phyloP scores from a whole-genome alignment of 352 stramenopile species.

The Phytophthora sp. region DNA sequence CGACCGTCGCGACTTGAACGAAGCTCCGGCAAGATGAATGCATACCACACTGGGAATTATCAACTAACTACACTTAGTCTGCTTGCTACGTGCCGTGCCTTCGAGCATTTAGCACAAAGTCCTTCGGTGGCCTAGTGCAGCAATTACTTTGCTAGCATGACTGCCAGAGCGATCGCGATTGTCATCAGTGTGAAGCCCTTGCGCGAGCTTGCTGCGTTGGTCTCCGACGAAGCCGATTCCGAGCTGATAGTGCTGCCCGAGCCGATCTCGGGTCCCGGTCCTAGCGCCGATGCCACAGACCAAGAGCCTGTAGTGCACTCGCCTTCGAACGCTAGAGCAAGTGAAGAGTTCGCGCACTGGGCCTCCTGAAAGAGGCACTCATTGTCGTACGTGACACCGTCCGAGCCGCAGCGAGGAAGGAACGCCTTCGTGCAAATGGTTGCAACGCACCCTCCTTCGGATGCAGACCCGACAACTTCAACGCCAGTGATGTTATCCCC shows the following conservation, averaged over 20 bases:
- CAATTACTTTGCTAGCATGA: not conserved
- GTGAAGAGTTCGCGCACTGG: slow-evolving; percentile 26
- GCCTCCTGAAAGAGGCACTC: slow-evolving; percentile 44
- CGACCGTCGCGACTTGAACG: no score
- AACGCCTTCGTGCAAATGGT: slow-evolving; percentile 37
- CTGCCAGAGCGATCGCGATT: not conserved
- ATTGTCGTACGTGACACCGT: slow-evolving; percentile 59
- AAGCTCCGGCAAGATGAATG: no score
- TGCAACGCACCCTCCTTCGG: slow-evolving; percentile 6
- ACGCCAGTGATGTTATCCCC: not conserved
- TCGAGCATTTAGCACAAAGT: no score
- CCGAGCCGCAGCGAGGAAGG: slow-evolving; percentile 47
- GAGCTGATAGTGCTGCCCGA: slow-evolving; percentile 1
- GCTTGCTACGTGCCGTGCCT: no score
- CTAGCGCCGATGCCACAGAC: not conserved
- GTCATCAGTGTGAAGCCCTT: not conserved
- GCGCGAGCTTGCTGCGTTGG: not conserved
- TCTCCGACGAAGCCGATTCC: slow-evolving; percentile 9
- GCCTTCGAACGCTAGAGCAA: slow-evolving; percentile 32
- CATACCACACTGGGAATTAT: no score
- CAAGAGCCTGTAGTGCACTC: slow-evolving; percentile 13
- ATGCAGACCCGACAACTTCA: no score
- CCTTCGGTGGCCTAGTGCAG: no score
- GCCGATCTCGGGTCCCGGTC: not conserved
- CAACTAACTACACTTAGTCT: no score